These are phyloP conservation scores for Rhododendron griersonianum DNA, from an alignment of 148 eudicot genomes.

Conservation along the genomic window DNA sequence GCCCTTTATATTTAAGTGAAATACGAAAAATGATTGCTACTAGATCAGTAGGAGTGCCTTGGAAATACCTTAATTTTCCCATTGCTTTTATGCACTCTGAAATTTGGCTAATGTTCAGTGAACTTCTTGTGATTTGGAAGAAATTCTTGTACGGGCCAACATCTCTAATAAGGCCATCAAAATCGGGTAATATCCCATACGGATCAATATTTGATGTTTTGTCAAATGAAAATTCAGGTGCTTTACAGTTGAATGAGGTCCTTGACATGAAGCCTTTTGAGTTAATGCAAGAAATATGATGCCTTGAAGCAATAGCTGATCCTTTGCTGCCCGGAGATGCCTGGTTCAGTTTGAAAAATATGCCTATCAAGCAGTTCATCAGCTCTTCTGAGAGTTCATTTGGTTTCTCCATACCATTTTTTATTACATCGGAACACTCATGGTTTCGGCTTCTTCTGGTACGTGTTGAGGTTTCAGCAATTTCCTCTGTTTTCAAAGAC, in stretches of 20 bases:
- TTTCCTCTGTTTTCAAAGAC: slow-evolving; percentile 31
- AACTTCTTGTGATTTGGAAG: slow-evolving; percentile 54
- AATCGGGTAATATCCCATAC: slow-evolving; percentile 32
- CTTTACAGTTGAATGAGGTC: slow-evolving; percentile 52
- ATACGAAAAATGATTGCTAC: neutral
- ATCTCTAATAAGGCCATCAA: slow-evolving; percentile 35
- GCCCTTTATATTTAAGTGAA: neutral
- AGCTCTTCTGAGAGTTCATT: slow-evolving; percentile 79
- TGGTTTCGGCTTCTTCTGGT: slow-evolving; percentile 21
- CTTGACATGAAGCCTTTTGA: slow-evolving; percentile 59
- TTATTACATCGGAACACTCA: slow-evolving; percentile 13
- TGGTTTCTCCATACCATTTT: slow-evolving; percentile 41
- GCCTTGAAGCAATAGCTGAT: slow-evolving; percentile 35
- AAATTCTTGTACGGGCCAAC: slow-evolving; percentile 61
- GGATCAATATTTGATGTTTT: slow-evolving; percentile 31
- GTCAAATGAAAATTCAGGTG: slow-evolving; percentile 38
- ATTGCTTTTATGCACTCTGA: slow-evolving; percentile 42
- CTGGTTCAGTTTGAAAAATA: slow-evolving; percentile 57
- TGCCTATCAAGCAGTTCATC: slow-evolving; percentile 59
- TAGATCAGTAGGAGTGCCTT: neutral
- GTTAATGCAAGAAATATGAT: slow-evolving; percentile 46
- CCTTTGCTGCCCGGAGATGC: slow-evolving; percentile 30
- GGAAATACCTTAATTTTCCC: slow-evolving; percentile 54
- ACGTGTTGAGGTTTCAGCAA: slow-evolving; percentile 28
- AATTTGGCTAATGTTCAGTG: slow-evolving; percentile 34